Percentiles rank a stretch among this genome's conserved stretches.
These are phyloP conservation scores for Haematococcus sp. DNA, from an alignment of 139 green algal species.

Conservation along the genomic window DNA sequence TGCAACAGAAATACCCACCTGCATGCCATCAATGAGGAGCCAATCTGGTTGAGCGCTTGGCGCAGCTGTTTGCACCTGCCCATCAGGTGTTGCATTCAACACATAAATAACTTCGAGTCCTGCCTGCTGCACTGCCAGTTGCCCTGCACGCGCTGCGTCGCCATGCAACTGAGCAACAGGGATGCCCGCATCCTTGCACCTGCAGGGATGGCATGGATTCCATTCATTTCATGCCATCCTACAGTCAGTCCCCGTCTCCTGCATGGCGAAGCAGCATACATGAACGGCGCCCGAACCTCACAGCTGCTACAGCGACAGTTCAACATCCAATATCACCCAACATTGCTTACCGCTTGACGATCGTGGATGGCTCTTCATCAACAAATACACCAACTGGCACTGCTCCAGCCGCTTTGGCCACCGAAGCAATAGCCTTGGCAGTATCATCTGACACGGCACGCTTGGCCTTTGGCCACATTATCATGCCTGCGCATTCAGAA, in stretches of 20 bases:
- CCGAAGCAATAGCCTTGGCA: slow-evolving; percentile 56
- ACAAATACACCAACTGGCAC: slow-evolving; percentile 86
- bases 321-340: no score
- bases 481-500: slow-evolving; percentile 62
- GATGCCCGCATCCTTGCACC: slow-evolving; percentile 53
- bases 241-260: no score
- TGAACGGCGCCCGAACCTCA: no score
- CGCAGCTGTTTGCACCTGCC: slow-evolving; percentile 13
- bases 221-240: no score
- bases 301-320: no score
- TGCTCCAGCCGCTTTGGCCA: slow-evolving; percentile 41
- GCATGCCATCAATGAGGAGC: slow-evolving; percentile 75
- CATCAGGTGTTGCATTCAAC: slow-evolving; percentile 54
- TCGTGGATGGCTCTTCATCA: slow-evolving; percentile 71
- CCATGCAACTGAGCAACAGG: slow-evolving; percentile 51
- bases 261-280: no score
- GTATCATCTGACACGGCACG: slow-evolving; percentile 53
- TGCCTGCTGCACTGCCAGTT: neutral
- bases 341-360: slow-evolving; percentile 37
- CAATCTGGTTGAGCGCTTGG: slow-evolving; percentile 36
- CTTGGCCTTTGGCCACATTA: slow-evolving; percentile 84
- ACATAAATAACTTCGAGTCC: slow-evolving; percentile 67
- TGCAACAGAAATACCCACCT: no score
- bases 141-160: slow-evolving; percentile 21
- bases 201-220: no score